phyloP scores from a whole-genome alignment of 2,329 filamentous ascomycete species.

The Colletotrichum coccodes region DNA sequence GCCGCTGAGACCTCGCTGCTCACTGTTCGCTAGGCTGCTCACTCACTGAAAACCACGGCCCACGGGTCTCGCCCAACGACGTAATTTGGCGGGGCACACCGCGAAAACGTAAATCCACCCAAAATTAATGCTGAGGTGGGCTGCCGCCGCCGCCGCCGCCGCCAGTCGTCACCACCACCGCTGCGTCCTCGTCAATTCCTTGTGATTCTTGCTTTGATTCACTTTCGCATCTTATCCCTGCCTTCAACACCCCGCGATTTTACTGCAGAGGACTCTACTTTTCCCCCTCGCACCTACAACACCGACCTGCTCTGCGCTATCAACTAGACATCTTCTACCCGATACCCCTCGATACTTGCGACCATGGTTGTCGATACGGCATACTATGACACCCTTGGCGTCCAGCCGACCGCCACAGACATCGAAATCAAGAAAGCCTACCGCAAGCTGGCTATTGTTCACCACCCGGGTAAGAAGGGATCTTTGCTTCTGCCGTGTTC shows the following conservation, averaged over 20 bases:
- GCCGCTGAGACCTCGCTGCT: neutral
- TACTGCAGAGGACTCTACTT: neutral
- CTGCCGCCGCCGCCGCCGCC: neutral
- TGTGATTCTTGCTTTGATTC: conserved; percentile 11
- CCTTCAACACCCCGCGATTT: conserved; percentile 2
- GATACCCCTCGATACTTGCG: conserved; percentile 29
- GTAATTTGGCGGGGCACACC: conserved; percentile 37
- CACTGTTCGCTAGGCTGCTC: neutral
- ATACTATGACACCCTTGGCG: conserved; percentile 89
- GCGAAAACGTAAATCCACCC: conserved; percentile 34
- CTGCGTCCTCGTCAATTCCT: neutral
- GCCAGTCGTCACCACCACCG: neutral
- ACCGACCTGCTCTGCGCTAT: neutral
- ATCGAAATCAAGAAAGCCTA: conserved; percentile 98
- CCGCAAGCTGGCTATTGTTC: conserved; percentile 91
- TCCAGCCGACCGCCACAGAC: conserved; percentile 85
- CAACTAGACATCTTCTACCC: neutral
- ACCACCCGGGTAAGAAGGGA: conserved; percentile 77
- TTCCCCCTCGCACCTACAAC: neutral
- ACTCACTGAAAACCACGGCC: neutral
- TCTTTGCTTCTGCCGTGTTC: conserved; percentile 2
- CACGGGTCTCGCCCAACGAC: conserved; percentile 23
- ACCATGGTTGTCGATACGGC: conserved; percentile 88
- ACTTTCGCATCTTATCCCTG: conserved; percentile 3
- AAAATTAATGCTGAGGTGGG: neutral